phyloP scores from a whole-genome alignment of 768 basidiomycete species.

The Fomitopsis serialis region DNA sequence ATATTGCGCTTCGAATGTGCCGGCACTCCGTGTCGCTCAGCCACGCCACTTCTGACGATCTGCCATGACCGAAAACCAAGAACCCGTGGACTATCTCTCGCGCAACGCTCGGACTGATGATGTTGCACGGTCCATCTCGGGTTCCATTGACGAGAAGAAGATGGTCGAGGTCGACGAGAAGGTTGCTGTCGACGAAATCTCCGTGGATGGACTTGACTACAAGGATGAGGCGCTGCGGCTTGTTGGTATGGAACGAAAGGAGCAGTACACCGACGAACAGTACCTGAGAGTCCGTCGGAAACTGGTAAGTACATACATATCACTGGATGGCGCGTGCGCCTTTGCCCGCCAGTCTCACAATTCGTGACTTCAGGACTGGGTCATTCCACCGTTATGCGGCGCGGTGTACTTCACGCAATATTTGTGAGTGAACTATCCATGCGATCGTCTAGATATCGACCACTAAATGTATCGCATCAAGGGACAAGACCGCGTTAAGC shows the following conservation, averaged over 20 bases:
- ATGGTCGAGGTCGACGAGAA: slow-evolving; percentile 28
- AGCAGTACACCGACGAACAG: slow-evolving; percentile 56
- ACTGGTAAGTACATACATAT: slow-evolving; percentile 39
- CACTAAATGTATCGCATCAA: slow-evolving; percentile 13
- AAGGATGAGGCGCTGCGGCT: slow-evolving; percentile 60
- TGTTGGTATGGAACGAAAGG: slow-evolving; percentile 46
- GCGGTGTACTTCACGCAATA: slow-evolving; percentile 68
- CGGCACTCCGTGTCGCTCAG: background rate
- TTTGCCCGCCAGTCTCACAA: background rate
- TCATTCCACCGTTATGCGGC: slow-evolving; percentile 52
- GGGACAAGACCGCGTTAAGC: slow-evolving; percentile 66
- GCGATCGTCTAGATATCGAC: too few relatives aligned
- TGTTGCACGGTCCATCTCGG: background rate
- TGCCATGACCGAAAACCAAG: background rate
- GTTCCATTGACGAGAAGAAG: background rate
- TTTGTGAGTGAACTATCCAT: slow-evolving; percentile 33
- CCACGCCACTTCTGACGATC: background rate
- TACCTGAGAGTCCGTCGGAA: slow-evolving; percentile 52
- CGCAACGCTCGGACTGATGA: background rate
- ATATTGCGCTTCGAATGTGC: too few relatives aligned
- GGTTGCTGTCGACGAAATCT: slow-evolving; percentile 16
- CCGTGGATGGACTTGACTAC: slow-evolving; percentile 28
- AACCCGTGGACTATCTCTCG: background rate
- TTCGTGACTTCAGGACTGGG: slow-evolving; percentile 33
- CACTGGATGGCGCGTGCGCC: background rate